phyloP scores from a whole-genome alignment of 106 monocot species.

The Dendrobium catenatum region DNA sequence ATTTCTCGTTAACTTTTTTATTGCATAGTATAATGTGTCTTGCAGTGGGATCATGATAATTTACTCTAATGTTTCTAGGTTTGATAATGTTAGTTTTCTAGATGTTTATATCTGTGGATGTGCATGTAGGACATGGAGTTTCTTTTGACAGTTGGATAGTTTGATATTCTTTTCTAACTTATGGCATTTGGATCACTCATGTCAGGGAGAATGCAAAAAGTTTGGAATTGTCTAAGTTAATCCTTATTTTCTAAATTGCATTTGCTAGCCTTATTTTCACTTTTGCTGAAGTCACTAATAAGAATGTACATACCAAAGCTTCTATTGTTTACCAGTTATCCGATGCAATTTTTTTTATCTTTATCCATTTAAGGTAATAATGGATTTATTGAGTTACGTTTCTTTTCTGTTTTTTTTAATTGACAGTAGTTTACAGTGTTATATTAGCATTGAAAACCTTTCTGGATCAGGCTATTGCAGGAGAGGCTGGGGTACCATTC shows the following conservation, averaged over 20 bases:
- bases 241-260: not conserved
- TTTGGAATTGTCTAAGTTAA: not conserved
- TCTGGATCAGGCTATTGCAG: conserved; percentile 85
- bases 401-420: not conserved
- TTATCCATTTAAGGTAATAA: not conserved
- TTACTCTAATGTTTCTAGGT: not conserved
- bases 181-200: not conserved
- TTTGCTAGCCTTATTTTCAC: not conserved
- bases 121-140: not conserved
- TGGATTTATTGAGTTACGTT: not conserved
- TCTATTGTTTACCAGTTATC: not conserved
- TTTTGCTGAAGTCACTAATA: not conserved
- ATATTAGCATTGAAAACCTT: not conserved
- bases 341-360: not conserved
- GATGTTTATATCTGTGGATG: not conserved
- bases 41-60: not conserved
- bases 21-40: not conserved
- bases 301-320: not conserved
- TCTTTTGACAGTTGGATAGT: not conserved
- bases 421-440: not conserved
- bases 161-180: not conserved
- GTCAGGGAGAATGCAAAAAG: not conserved
- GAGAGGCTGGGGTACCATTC: conserved; percentile 98
- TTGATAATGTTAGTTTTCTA: not conserved
- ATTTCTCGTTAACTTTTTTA: not conserved